Evolutionary conservation across 106 monocot species (phyloP), one percentile per base, ranked within the genome.

Genomic region (Allium cepa): DNA sequence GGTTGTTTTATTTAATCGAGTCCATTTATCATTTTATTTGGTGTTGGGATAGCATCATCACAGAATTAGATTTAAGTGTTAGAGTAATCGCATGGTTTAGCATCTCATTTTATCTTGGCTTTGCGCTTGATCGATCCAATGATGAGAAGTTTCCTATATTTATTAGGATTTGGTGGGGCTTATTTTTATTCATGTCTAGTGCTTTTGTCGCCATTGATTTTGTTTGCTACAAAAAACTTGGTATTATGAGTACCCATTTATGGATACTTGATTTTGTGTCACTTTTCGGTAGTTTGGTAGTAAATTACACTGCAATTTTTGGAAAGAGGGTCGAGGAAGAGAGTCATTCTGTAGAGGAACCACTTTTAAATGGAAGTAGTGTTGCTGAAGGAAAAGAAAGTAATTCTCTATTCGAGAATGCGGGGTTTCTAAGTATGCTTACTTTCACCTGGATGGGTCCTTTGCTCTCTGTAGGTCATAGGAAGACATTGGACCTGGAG

Each of bases 151-250:
- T 87, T 67, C 89, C 97, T 2, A 36, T 53, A 5, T 56, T 86
- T 58, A 69, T 97, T 56, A 73, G 79, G 75, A 51, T 77, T 48
- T 88, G 91, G 94, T 91, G 87, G 83, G 69, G 62, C 60, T 7
- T 91, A 14, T 91, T 72, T 77, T 62, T 82, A n/a, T 46, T 84
- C 3, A 9, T 88, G 12, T 81, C 80, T 28, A 62, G 50, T 62
- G 71, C 69, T 60, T 73, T 70, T 65, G 69, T 91, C 11, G 66
- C 61, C 45, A 16, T 77, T 7, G 76, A 85, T 60, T 50, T 85
- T 47, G 12, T 75, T 61, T 74, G 55, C 53, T 73, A 67, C 53
- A 56, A 66, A 11, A 69, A 65, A 12, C 17, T 63, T 55, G 77
- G 55, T 17, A 26, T 47, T 27, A 60, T 74, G 49, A 68, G 55